Percentiles rank a stretch among this genome's conserved stretches.
phyloP scores from a whole-genome alignment of 176 grass and related monocot genomes.

The Carex scoparia region DNA sequence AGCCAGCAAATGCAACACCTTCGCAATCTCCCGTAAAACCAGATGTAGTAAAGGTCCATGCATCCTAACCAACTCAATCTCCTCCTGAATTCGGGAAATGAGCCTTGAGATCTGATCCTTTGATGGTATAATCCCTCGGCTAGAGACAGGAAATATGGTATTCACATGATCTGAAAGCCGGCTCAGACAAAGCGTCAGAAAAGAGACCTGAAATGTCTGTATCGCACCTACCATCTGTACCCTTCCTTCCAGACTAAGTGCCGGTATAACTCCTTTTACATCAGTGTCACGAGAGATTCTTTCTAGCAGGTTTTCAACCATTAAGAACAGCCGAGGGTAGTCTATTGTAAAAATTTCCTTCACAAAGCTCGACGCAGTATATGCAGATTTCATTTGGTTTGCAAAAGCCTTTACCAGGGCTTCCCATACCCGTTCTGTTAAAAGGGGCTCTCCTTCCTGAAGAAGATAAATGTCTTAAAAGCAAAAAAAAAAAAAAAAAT shows the following conservation, averaged over 20 bases:
- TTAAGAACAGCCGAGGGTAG: conserved; percentile 83
- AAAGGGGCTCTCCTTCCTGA: conserved; percentile 90
- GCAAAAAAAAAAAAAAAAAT: not conserved
- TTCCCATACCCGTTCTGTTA: conserved; percentile 98
- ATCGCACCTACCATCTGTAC: conserved; percentile 73
- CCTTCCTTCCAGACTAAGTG: conserved; percentile 67
- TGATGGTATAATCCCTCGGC: conserved; percentile 82
- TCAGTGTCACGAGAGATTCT: conserved; percentile 85
- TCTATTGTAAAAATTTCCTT: conserved; percentile 99
- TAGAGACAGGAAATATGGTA: conserved; percentile 83
- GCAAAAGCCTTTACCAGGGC: conserved; percentile 94
- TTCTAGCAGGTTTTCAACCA: conserved; percentile 92
- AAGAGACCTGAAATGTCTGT: conserved; percentile 76
- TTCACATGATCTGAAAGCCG: conserved; percentile 93
- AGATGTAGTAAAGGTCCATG: conserved; percentile 75
- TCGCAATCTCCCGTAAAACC: conserved; percentile 85
- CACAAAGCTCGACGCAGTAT: conserved; percentile 90
- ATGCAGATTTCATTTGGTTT: conserved; percentile 87
- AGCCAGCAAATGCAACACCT: conserved; percentile 71
- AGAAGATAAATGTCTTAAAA: conserved; percentile 20
- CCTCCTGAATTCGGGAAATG: conserved; percentile 90
- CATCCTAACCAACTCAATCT: conserved; percentile 95
- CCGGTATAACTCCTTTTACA: conserved; percentile 88
- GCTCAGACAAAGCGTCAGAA: conserved; percentile 79
- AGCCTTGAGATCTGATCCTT: conserved; percentile 97